Conservation (phyloP, 495 filamentous ascomycete species). For the Entonaema liquescens region DNA sequence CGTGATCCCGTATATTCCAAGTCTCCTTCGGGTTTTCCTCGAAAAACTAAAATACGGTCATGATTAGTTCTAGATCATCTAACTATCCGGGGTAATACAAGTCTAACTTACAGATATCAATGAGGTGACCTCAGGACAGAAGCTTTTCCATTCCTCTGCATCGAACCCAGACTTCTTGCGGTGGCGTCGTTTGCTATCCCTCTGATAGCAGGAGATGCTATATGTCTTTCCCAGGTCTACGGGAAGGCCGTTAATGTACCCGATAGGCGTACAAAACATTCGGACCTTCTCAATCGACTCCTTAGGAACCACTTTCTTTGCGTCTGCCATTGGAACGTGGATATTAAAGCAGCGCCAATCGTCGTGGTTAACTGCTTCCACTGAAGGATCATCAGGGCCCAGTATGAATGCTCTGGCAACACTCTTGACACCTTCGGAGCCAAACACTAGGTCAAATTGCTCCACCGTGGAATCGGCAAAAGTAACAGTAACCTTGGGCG, state of each 20-base stretch:
- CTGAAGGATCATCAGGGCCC: neutral
- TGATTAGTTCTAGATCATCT: neutral
- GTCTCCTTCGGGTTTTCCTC: neutral
- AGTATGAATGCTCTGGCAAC: neutral
- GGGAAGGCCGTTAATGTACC: constrained; percentile 1
- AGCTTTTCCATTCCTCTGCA: neutral
- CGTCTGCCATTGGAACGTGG: neutral
- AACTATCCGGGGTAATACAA: neutral
- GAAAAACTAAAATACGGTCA: neutral
- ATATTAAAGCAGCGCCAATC: neutral
- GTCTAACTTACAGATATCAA: neutral
- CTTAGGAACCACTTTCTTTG: neutral
- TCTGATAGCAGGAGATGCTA: constrained; percentile 2
- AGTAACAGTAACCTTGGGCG: neutral
- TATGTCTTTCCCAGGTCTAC: constrained; percentile 3
- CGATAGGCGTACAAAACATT: constrained; percentile 4
- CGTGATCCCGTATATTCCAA: neutral
- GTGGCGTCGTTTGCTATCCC: constrained; percentile 3
- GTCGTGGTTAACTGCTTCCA: neutral
- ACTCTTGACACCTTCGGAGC: neutral
- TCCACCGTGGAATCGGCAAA: neutral
- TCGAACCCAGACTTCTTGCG: neutral
- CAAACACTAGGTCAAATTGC: neutral
- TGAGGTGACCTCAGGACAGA: neutral
- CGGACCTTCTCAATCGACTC: constrained; percentile 4